Evolutionary conservation across 1,284 basidiomycete genomes (phyloP), one percentile per base, ranked within the genome.

Genomic region (Tilletia indica): DNA sequence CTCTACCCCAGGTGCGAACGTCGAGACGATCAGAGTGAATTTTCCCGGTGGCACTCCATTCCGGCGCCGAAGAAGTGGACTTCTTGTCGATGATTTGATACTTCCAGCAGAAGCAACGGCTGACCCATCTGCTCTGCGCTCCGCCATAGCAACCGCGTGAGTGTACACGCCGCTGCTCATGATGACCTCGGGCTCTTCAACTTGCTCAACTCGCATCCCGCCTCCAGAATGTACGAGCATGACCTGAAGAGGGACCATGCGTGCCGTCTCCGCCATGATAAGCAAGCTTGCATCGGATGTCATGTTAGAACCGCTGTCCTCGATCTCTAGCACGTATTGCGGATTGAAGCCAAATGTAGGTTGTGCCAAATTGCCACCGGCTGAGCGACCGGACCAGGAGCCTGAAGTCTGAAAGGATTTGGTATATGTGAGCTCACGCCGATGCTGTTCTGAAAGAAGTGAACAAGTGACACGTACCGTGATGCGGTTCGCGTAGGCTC

Each of bases 321-420:
- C 85, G 14, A 95, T 85, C 2, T 84, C 86, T 3, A 97, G 85
- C 67, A 87, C 87, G 83, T 92, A 97, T 82, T 97, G 94, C 0
- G 95, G 95, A 81, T 98, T 98, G 71, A 89, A 85, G 89, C 95
- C 91, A 85, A 93, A 97, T 0, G 91, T 90, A 0, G 92, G 88
- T 76, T 90, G 87, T 0, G 89, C 89, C 66, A 90, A 88, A 79
- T 94, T 94, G 0, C 95, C 95, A 0, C 95, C 95, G 0, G 92
- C 89, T 11, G 89, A 92, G 74, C 90, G 90, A 56, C 86, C 88
- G 0, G 90, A 91, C 78, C 96, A 88, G 0, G 61, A 64, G 31
- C 61, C 61, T 4, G 61, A 38, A 12, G 38, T 42, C 61, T 64
- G 34, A 9, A 34, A 31, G 25, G 25, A 31, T 12, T 5, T 6